Evolutionary conservation across 306 rosid species (phyloP), one percentile per base, ranked within the genome.

Genomic region (Neltuma alba): DNA sequence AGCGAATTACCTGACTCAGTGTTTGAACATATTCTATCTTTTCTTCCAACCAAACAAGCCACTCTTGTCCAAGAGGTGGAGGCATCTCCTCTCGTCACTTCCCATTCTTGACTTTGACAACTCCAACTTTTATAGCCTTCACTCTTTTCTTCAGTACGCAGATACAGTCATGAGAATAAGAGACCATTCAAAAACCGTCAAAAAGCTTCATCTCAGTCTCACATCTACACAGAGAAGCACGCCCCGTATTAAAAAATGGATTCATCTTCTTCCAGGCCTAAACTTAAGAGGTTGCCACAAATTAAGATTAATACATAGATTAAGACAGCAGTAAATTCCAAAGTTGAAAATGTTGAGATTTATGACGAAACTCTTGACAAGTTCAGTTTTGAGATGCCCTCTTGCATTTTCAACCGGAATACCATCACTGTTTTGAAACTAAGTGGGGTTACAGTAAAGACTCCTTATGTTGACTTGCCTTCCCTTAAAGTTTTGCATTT

Each of bases 11-110:
- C 57, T 16, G 2, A 50, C 57, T 7, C 57, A 0, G 0, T 50
- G 23, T 50, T 50, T 50, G 57, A 1, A 50, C 57, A 63, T 16
- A 63, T 63, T 62, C 68, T 62, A 41, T 62, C 68, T 18, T 36
- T 64, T 18, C 48, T 66, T 3, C 41, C 86, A 5, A 75, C 80
- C 36, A 71, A 75, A 60, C 15, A 54, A 7, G 79, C 77, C 1
- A 54, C 27, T 76, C 40, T 76, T 77, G 25, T 83, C 83, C 4
- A 80, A 57, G 36, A 52, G 74, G 3, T 86, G 87, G 89, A 57
- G 3, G 0, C n/a, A 69, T 9, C 30, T 83, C 6, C 83, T 85
- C 77, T 40, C 34, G 13, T 69, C 33, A 0, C 54, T 77, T 37
- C 6, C 70, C 20, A 34, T 23, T 20, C 66, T 75, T 66, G 71